These are phyloP conservation scores for Flueggea neowawraea DNA, from an alignment of 441 rosid genomes.

Conservation along the genomic window DNA sequence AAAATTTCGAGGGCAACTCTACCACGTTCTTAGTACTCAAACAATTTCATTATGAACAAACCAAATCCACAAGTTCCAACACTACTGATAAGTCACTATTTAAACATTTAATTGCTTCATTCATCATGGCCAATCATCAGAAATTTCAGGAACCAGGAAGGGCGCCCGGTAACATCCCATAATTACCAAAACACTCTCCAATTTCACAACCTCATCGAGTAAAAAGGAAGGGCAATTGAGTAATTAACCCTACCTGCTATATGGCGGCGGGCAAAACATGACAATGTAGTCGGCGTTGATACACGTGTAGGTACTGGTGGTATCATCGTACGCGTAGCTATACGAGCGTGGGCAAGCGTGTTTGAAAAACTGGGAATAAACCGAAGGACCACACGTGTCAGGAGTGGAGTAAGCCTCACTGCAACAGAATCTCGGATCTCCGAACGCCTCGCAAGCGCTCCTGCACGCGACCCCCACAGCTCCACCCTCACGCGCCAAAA, in stretches of 20 bases:
- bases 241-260: slow-evolving; percentile 44
- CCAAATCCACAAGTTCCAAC: too few relatives aligned
- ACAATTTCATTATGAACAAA: too few relatives aligned
- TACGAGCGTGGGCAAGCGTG: slow-evolving; percentile 68
- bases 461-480: slow-evolving; percentile 52
- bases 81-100: too few relatives aligned
- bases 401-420: slow-evolving; percentile 78
- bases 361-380: slow-evolving; percentile 73
- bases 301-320: slow-evolving; percentile 74
- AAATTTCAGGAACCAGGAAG: too few relatives aligned
- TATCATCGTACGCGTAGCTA: slow-evolving; percentile 82
- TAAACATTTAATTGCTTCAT: too few relatives aligned
- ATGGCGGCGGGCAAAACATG: slow-evolving; percentile 58
- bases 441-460: slow-evolving; percentile 92
- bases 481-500: slow-evolving; percentile 29
- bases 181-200: background rate
- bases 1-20: too few relatives aligned
- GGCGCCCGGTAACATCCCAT: too few relatives aligned
- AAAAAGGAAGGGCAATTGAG: background rate
- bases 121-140: too few relatives aligned
- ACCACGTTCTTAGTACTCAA: too few relatives aligned
- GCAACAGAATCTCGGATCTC: slow-evolving; percentile 74
- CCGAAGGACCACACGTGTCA: slow-evolving; percentile 60
- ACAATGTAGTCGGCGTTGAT: slow-evolving; percentile 53
- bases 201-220: too few relatives aligned